A percentile compares a stretch with the other conserved stretches of the same genome.
Evolutionary conservation across 495 filamentous ascomycete species (phyloP).

Genomic region (Hyaloscypha finlandica): DNA sequence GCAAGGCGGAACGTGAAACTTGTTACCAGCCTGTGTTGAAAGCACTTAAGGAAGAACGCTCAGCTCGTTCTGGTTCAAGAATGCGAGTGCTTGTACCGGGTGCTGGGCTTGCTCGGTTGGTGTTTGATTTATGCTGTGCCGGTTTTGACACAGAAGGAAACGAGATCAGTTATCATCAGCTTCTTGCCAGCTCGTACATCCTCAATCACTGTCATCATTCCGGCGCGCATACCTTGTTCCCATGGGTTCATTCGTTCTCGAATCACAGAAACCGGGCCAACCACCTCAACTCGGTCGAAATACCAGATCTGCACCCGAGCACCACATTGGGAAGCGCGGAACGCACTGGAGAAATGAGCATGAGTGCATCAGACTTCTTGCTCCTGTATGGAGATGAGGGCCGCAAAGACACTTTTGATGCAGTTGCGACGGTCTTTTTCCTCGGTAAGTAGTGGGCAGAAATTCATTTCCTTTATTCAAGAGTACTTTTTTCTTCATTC

Average conservation of each 20-base stretch:
- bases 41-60: conserved; percentile 22
- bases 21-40: conserved; percentile 73
- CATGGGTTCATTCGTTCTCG: conserved; percentile 78
- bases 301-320: conserved; percentile 79
- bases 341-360: conserved; percentile 68
- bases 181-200: conserved; percentile 83
- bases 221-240: conserved; percentile 67
- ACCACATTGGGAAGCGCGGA: conserved; percentile 30
- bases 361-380: conserved; percentile 84
- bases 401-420: conserved; percentile 68
- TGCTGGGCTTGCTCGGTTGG: conserved; percentile 82
- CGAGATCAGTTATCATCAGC: conserved; percentile 92
- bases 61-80: conserved; percentile 32
- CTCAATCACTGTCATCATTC: conserved; percentile 61
- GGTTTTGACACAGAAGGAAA: conserved; percentile 86
- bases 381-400: conserved; percentile 65
- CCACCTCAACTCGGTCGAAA: conserved; percentile 66
- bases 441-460: background rate
- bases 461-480: background rate
- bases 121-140: conserved; percentile 77
- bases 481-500: too few relatives aligned
- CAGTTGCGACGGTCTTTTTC: conserved; percentile 89
- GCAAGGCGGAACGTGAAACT: conserved; percentile 66
- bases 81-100: conserved; percentile 83
- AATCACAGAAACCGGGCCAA: conserved; percentile 71